A percentile compares a stretch with the other conserved stretches of the same genome.
These are phyloP conservation scores for Dictyostelium purpureum DNA, from an alignment of 78 protist genomes.

Conservation along the genomic window DNA sequence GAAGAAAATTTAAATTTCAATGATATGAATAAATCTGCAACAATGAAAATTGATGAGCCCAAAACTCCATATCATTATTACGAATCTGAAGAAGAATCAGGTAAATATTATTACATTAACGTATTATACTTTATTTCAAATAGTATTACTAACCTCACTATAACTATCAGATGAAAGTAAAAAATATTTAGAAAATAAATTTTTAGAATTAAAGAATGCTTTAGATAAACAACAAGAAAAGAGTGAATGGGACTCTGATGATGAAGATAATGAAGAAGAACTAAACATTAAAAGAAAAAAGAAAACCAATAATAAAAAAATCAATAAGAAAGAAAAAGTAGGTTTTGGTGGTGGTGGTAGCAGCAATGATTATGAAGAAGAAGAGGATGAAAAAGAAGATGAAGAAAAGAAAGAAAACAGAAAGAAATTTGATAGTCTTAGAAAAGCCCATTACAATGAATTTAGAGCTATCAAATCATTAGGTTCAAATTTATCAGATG, in stretches of 20 bases:
- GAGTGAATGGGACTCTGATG: constrained; percentile 60
- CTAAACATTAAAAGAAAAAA: not conserved
- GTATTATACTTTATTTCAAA: not conserved
- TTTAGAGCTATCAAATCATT: not conserved
- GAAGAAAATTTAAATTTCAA: constrained; percentile 40
- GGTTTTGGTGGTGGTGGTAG: not conserved
- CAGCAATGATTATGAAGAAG: not conserved
- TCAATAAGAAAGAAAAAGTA: not conserved
- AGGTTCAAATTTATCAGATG: constrained; percentile 29
- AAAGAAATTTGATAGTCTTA: constrained; percentile 53
- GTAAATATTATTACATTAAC: not conserved
- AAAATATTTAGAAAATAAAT: constrained; percentile 56
- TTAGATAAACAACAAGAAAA: constrained; percentile 18
- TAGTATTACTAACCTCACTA: not conserved
- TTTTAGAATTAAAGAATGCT: constrained; percentile 50
- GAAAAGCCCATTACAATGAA: constrained; percentile 72
- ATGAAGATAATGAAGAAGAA: not conserved
- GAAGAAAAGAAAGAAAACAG: constrained; percentile 37
- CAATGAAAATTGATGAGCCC: constrained; percentile 76
- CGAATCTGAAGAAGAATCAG: constrained; percentile 73
- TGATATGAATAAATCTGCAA: constrained; percentile 38
- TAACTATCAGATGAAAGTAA: constrained; percentile 20
- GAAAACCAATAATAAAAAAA: not conserved
- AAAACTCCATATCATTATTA: constrained; percentile 74
- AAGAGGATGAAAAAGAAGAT: constrained; percentile 19